Percentiles rank a stretch among this genome's conserved stretches.
These are phyloP conservation scores for Suillus discolor DNA, from an alignment of 768 basidiomycete species.

Conservation along the genomic window DNA sequence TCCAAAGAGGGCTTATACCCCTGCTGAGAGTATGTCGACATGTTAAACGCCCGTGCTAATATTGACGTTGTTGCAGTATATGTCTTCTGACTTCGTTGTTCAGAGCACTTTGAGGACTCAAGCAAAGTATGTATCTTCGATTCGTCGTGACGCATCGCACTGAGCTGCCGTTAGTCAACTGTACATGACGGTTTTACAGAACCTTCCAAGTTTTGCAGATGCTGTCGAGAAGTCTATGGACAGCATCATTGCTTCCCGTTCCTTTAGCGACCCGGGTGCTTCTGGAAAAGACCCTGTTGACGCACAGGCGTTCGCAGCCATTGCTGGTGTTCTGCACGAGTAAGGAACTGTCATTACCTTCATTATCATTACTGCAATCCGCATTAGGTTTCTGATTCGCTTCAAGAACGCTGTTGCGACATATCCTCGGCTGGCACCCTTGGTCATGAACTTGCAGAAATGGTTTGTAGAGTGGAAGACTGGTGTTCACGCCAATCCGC, in stretches of 20 bases:
- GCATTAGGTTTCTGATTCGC: slow-evolving; percentile 51
- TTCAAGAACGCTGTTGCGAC: slow-evolving; percentile 57
- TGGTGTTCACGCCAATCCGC: slow-evolving; percentile 39
- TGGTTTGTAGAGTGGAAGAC: slow-evolving; percentile 54
- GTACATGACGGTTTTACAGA: slow-evolving; percentile 47
- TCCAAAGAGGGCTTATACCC: slow-evolving; percentile 58
- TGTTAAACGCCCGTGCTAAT: background rate
- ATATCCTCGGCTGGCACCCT: slow-evolving; percentile 43
- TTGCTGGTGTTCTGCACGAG: slow-evolving; percentile 55
- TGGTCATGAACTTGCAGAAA: slow-evolving; percentile 43
- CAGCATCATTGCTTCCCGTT: slow-evolving; percentile 32
- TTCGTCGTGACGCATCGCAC: slow-evolving; percentile 5
- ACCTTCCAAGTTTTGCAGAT: slow-evolving; percentile 44
- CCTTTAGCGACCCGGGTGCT: slow-evolving; percentile 31
- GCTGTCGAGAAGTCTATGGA: slow-evolving; percentile 45
- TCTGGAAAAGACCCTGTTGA: slow-evolving; percentile 32
- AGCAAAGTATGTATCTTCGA: slow-evolving; percentile 46
- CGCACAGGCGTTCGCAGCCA: slow-evolving; percentile 45
- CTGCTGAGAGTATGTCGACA: slow-evolving; percentile 46
- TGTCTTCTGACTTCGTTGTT: slow-evolving; percentile 59
- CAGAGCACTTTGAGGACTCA: slow-evolving; percentile 54
- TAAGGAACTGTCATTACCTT: slow-evolving; percentile 26
- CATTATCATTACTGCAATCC: slow-evolving; percentile 7
- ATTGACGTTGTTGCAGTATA: slow-evolving; percentile 41
- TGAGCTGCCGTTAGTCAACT: slow-evolving; percentile 37